Evolutionary conservation across 164 flowering plant genomes (phyloP).

Genomic region (Kingdonia uniflora): DNA sequence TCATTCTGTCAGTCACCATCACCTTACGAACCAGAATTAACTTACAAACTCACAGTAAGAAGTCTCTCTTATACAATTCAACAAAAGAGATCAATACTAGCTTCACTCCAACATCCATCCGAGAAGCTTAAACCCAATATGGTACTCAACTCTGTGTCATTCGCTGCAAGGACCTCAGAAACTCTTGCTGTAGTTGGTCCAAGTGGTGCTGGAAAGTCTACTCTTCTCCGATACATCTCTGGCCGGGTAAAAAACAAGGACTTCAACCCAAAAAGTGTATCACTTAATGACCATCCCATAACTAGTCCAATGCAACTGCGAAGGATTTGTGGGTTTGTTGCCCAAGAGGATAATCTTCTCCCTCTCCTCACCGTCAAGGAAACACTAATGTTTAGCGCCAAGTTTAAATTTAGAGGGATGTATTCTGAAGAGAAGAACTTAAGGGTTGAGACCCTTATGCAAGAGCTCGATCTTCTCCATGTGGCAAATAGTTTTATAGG

Average conservation of each 20-base stretch:
- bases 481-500: conserved; percentile 68
- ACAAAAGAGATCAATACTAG: conserved; percentile 10
- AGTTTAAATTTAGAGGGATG: conserved; percentile 47
- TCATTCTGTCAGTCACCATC: conserved; percentile 30
- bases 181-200: conserved; percentile 82
- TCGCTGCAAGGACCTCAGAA: conserved; percentile 48
- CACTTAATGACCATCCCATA: conserved; percentile 32
- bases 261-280: conserved; percentile 39
- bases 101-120: conserved; percentile 7
- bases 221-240: conserved; percentile 56
- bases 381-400: conserved; percentile 71
- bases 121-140: conserved; percentile 30
- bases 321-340: conserved; percentile 70
- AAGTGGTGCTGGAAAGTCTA: conserved; percentile 88
- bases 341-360: conserved; percentile 75
- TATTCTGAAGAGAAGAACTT: conserved; percentile 35
- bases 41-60: conserved; percentile 28
- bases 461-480: conserved; percentile 64
- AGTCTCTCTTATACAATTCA: conserved; percentile 52
- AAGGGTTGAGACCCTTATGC: conserved; percentile 54
- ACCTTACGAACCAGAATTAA: conserved; percentile 14
- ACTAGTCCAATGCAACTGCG: conserved; percentile 41
- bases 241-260: conserved; percentile 43
- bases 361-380: conserved; percentile 88
- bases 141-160: conserved; percentile 67